Percentiles rank a stretch among this genome's conserved stretches.
Evolutionary conservation across 768 basidiomycete genomes (phyloP).

Genomic region (Termitomyces sp.): DNA sequence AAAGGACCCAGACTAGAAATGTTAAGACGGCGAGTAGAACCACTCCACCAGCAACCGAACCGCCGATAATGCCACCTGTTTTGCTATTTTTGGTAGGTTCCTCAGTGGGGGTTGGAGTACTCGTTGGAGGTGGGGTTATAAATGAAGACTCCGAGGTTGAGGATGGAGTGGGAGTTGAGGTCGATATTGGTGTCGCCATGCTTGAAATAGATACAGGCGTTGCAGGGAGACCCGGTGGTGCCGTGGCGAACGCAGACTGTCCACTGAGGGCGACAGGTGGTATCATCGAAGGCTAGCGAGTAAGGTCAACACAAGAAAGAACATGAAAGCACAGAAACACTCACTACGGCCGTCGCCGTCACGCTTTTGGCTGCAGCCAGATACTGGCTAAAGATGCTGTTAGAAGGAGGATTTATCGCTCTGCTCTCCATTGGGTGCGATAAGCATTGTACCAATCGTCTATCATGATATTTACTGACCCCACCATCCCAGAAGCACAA

Average conservation of each 20-base stretch:
- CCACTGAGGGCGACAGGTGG: conserved; percentile 22
- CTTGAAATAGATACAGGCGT: not conserved
- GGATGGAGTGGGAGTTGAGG: not conserved
- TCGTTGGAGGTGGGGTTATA: conserved; percentile 2
- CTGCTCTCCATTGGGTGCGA: conserved; percentile 13
- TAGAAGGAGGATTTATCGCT: conserved; percentile 31
- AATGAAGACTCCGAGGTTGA: not conserved
- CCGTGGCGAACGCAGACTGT: conserved; percentile 28
- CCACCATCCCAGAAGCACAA: conserved; percentile 34
- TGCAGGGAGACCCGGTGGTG: not conserved
- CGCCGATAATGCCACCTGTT: conserved; percentile 16
- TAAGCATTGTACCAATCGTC: not conserved
- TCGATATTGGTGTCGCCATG: conserved; percentile 5
- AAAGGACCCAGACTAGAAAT: conserved; percentile 5
- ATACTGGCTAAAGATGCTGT: conserved; percentile 17
- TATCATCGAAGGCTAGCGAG: conserved; percentile 6
- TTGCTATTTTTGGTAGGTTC: not conserved
- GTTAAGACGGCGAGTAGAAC: conserved; percentile 8
- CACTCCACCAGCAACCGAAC: conserved; percentile 16
- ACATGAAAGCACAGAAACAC: conserved; percentile 10
- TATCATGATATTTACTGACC: conserved; percentile 18
- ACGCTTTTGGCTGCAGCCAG: conserved; percentile 23
- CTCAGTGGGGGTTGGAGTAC: not conserved
- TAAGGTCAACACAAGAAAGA: not conserved
- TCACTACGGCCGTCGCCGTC: conserved; percentile 16